Base-by-base conservation (phyloP, 176 grass and related monocot genomes). In the Guadua angustifolia region DNA sequence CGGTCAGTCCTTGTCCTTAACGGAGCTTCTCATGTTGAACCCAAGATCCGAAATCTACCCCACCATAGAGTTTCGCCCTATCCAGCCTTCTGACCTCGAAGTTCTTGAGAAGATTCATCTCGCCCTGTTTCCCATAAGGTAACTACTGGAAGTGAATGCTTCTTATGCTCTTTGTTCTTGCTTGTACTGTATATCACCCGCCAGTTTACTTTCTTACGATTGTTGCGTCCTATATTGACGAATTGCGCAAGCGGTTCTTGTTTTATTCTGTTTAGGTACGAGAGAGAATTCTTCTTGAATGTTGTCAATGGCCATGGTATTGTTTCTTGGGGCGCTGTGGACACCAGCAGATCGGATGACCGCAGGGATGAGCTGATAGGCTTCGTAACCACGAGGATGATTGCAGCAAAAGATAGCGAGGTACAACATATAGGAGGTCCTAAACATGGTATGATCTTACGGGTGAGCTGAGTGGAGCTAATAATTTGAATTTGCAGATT, bases 271-370 rank as follows among this genome's bases (percentile, higher is more conserved):
- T 79, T 56, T 69, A 98, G 95, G 74, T 99, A 99, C 84, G 96
- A 99, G 86, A 94, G 86, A 57, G 96, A 99, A 78, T 99, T 99
- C 73, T 99, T 99, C 85, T 88, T 99, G 80, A 93, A 90, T 66
- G 96, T 95, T 79, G 93, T 99, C 63, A 92, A 87, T 61, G 89
- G 93, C 39, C 67, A 92, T 90, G 96, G 96, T 38, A 90, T 95
- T 77, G 52, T 95, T 80, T 95, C 96, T 45, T 99, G 96, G 96
- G 96, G 85, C 18, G 93, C 93, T 60, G 83, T 99, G 87, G 96
- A 99, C 65, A 88, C 89, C 60, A 92, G 88, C 77, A 88, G 85
- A 84, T 86, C 91, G 52, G 89, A 95, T 87, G 91, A 92, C 2
- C 51, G n/a, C 68, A 86, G 82, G 56, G 91, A 88, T 78, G 89